Evolutionary conservation across 352 stramenopile species (phyloP).

Genomic region (Phytophthora ohioensis): DNA sequence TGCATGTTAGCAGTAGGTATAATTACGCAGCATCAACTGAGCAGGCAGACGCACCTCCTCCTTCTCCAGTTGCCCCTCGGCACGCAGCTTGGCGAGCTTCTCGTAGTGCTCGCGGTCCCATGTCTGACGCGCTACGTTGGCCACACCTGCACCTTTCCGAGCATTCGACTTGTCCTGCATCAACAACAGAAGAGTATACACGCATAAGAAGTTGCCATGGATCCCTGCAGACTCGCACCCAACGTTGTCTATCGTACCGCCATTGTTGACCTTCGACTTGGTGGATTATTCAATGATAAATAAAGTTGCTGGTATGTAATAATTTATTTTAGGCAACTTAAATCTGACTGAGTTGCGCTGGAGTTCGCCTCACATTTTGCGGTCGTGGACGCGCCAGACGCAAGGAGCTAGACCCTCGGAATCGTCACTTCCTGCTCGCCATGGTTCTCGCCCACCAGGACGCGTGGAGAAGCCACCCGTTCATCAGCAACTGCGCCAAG

Average conservation of each 20-base stretch:
- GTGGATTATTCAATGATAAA: background rate
- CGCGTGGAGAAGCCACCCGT: slow-evolving; percentile 90
- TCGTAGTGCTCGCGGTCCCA: slow-evolving; percentile 86
- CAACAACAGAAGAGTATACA: background rate
- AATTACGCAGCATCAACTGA: background rate
- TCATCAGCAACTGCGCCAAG: slow-evolving; percentile 84
- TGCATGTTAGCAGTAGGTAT: background rate
- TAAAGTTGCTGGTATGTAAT: slow-evolving; percentile 10
- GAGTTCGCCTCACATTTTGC: slow-evolving; percentile 19
- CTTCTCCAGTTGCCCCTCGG: slow-evolving; percentile 69
- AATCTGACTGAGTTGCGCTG: background rate
- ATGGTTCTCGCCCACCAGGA: slow-evolving; percentile 91
- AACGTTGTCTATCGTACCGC: slow-evolving; percentile 7
- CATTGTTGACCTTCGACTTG: slow-evolving; percentile 10
- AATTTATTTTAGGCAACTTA: slow-evolving; percentile 3
- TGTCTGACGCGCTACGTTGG: slow-evolving; percentile 86
- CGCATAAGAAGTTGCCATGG: background rate
- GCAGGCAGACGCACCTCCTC: slow-evolving; percentile 43
- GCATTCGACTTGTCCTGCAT: slow-evolving; percentile 47
- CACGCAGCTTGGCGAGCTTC: slow-evolving; percentile 78
- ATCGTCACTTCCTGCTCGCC: slow-evolving; percentile 20
- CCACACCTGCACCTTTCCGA: slow-evolving; percentile 65
- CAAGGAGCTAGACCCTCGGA: slow-evolving; percentile 40
- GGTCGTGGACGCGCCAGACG: slow-evolving; percentile 20
- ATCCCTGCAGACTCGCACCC: background rate